Percentiles rank a stretch among this genome's conserved stretches.
phyloP scores from a whole-genome alignment of 2,329 filamentous ascomycete species.

The Colletotrichum sp. region DNA sequence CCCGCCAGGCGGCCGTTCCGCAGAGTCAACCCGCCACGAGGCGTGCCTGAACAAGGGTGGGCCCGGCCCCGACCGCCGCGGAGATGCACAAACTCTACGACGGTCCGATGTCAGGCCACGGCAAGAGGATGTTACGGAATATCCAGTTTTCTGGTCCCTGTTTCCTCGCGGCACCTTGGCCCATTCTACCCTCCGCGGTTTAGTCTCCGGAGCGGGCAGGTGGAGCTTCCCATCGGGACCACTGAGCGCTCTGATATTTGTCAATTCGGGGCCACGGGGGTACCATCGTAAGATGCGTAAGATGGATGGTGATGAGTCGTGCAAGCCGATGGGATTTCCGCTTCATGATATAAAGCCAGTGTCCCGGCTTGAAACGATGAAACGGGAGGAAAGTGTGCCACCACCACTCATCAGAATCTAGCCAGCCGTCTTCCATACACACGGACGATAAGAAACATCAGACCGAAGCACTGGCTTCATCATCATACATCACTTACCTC shows the following conservation, averaged over 20 bases:
- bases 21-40: not conserved
- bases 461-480: not conserved
- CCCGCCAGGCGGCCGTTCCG: not conserved
- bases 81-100: slow-evolving; percentile 11
- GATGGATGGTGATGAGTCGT: not conserved
- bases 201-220: not conserved
- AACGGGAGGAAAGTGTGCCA: not conserved
- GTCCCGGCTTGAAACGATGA: not conserved
- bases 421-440: not conserved
- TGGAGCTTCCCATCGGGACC: not conserved
- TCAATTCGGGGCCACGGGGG: not conserved
- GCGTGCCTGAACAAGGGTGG: not conserved
- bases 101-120: slow-evolving; percentile 17
- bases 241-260: slow-evolving; percentile 2
- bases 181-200: not conserved
- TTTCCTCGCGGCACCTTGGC: not conserved
- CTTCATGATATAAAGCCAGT: not conserved
- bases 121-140: slow-evolving; percentile 1
- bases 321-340: not conserved
- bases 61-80: not conserved
- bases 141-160: not conserved
- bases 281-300: not conserved
- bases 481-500: not conserved
- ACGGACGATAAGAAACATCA: not conserved
- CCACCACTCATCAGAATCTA: not conserved